Percentiles rank a stretch among this genome's conserved stretches.
phyloP scores from a whole-genome alignment of 2,329 filamentous ascomycete genomes.

The Aaosphaeria pasadenensis region DNA sequence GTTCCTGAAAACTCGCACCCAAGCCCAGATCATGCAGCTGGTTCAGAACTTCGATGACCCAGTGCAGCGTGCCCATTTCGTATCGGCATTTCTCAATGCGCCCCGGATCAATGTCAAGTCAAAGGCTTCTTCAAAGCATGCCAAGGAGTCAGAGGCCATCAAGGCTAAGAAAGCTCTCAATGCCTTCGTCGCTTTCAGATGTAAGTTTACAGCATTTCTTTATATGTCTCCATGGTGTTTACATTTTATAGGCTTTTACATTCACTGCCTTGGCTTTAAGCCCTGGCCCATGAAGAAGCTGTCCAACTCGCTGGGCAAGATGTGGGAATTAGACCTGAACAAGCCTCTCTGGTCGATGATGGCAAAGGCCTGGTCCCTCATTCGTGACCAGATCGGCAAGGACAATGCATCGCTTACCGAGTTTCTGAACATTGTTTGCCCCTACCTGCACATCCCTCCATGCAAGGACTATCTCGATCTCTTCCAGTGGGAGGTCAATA shows the following conservation, averaged over 20 bases:
- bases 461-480: background rate
- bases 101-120: background rate
- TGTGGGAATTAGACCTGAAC: constrained; percentile 52
- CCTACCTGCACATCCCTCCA: constrained; percentile 34
- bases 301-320: constrained; percentile 47
- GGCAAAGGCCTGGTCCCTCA: constrained; percentile 54
- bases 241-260: constrained; percentile 27
- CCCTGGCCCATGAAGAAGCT: constrained; percentile 51
- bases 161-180: constrained; percentile 32
- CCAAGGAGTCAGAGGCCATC: background rate
- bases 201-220: constrained; percentile 12
- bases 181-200: constrained; percentile 36
- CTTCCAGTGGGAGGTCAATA: background rate
- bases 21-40: background rate
- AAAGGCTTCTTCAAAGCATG: background rate
- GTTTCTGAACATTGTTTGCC: constrained; percentile 47
- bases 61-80: background rate
- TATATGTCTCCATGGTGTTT: constrained; percentile 35
- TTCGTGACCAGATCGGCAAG: constrained; percentile 51
- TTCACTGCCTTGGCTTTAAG: constrained; percentile 41
- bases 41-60: background rate
- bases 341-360: constrained; percentile 53
- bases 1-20: background rate
- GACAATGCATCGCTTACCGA: constrained; percentile 45
- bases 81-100: background rate